phyloP scores from a whole-genome alignment of 2,329 filamentous ascomycete species.

The Tolypocladium amazonense region DNA sequence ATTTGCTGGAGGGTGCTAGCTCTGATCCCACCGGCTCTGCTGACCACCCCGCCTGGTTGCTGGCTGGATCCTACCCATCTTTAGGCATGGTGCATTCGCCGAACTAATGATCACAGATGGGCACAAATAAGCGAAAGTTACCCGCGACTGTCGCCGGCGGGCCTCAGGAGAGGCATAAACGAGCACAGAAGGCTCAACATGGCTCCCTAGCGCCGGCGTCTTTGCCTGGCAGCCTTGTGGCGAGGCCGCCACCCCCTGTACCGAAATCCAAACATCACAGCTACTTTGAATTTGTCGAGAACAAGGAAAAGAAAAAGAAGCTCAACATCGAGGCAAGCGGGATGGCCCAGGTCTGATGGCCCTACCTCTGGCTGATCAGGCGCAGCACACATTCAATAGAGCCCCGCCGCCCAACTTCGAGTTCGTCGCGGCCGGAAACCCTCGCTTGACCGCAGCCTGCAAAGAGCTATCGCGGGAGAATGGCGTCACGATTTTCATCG shows the following conservation, averaged over 20 bases:
- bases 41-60: not conserved
- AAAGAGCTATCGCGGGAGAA: constrained; percentile 54
- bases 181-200: constrained; percentile 19
- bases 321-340: constrained; percentile 47
- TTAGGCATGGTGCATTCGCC: not conserved
- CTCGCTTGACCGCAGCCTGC: constrained; percentile 47
- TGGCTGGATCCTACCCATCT: not conserved
- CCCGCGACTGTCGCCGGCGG: constrained; percentile 18
- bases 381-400: constrained; percentile 40
- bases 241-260: constrained; percentile 23
- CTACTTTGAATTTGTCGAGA: constrained; percentile 55
- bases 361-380: constrained; percentile 12
- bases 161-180: constrained; percentile 24
- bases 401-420: constrained; percentile 49
- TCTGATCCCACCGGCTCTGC: not conserved
- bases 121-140: constrained; percentile 22
- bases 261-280: constrained; percentile 46
- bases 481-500: constrained; percentile 55
- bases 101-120: constrained; percentile 16
- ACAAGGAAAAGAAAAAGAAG: constrained; percentile 53
- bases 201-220: constrained; percentile 19
- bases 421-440: constrained; percentile 53
- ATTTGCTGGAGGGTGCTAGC: not conserved
- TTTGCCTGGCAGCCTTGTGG: constrained; percentile 21
- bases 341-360: not conserved